Evolutionary conservation across 768 basidiomycete genomes (phyloP), one percentile per base, ranked within the genome.

Genomic region (Podaxis mareebaensis): DNA sequence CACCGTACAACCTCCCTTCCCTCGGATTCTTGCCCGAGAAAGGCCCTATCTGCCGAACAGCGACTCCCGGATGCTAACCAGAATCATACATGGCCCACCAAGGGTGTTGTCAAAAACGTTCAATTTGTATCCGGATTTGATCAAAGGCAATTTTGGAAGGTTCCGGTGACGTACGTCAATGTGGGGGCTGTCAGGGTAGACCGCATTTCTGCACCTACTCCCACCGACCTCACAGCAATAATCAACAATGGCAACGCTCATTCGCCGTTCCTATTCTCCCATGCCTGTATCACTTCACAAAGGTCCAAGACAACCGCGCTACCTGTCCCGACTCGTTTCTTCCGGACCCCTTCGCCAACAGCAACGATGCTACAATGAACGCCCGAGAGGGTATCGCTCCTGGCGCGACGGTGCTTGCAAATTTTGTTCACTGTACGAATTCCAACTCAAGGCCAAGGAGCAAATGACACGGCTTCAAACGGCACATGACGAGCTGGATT

Each of bases 401-500:
- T 67, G 73, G 60, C 66, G 70, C 3, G 64, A 71, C 17, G 69
- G 71, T 22, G 69, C 70, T 2, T 22, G 65, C 0, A 64, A 60
- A 20, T 26, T 58, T 28, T 36, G 57, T 13, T 28, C 61, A 4
- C 59, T 57, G 10, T 60, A 67, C 39, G 62, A 65, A 30, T 61
- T 58, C 1, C 65, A 68, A 39, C 60, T 72, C 4, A 52, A 61
- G 13, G 59, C 68, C 11, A 48, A 65, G 13, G 53, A 66, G 38
- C 69, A 73, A 46, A 60, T 75, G 5, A 3, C 26, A 15, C 60
- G 60, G 20, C 53, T 75, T 20, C 67, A 68, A 52, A 49, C 67
- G 13, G 66, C 68, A 0, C 68, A 67, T 46, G 68, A 69, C 33
- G 66, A 69, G 7, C 7, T 69, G 24, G 15, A 36, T 17, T 48